Evolutionary conservation across 176 grass and related monocot genomes (phyloP).

Genomic region (Leersia perrieri): DNA sequence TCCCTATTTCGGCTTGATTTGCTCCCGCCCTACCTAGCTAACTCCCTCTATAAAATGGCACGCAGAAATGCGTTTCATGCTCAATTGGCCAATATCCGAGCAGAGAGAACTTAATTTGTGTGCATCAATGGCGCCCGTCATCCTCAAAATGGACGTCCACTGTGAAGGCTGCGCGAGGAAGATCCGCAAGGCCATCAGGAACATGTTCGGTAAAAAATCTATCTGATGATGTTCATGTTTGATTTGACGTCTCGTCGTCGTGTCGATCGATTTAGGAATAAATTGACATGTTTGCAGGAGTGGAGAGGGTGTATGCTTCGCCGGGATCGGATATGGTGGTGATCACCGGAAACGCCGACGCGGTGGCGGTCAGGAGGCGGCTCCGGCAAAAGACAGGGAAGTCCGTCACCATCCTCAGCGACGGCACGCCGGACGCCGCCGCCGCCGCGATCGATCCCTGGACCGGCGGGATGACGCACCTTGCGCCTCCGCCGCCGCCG

Average conservation of each 20-base stretch:
- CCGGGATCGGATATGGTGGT: constrained; percentile 19
- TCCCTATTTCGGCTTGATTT: background rate
- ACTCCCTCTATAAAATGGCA: background rate
- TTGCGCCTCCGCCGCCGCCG: background rate
- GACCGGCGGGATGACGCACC: background rate
- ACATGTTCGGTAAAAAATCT: background rate
- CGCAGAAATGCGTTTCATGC: background rate
- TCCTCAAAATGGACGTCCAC: background rate
- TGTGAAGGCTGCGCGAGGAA: background rate
- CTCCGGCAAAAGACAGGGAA: background rate
- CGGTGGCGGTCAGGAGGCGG: background rate
- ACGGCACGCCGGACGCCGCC: background rate
- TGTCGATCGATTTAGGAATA: background rate
- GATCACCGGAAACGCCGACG: constrained; percentile 2
- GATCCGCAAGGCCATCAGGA: background rate
- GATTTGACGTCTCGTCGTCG: background rate
- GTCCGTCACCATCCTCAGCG: background rate
- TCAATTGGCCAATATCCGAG: background rate
- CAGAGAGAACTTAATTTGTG: background rate
- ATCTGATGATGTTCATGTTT: background rate
- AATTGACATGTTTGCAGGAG: background rate
- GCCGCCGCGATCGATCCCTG: too few species aligned
- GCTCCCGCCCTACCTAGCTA: background rate
- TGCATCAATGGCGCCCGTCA: background rate
- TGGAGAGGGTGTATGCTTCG: constrained; percentile 5